Base-by-base conservation (phyloP, 805 yeast genomes). In the Myxozyma nipponensis region DNA sequence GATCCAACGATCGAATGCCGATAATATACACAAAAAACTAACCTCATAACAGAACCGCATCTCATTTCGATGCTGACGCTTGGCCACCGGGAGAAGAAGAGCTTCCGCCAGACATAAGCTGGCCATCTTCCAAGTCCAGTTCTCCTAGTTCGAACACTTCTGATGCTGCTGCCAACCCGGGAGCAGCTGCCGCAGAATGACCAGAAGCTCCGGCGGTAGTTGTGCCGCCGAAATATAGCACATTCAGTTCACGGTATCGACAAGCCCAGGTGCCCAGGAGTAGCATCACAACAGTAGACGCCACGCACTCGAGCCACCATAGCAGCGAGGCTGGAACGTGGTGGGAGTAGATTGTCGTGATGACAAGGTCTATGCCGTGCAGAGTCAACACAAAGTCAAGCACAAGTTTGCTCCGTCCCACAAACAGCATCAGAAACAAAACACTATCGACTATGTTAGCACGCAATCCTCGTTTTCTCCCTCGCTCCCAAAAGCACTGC, bases 311-410 rank as follows among this genome's bases (percentile, higher is more conserved):
- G 19, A 78, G 64, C 91, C 97, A 87, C 98, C 98, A 91, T 43
- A 83, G 72, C 4, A 84, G 56, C 30, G 82, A 78, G 15, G 71
- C 69, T 0, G 98, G 98, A 56, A 91, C 77, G 26, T 75, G 73
- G 0, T 79, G 77, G 1, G 86, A 74, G 56, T 79, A 81, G 1
- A 78, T 52, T 80, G 86, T 81, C 0, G 81, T 86, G 2, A 87
- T 81, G 2, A 81, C 46, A 22, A 91, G 67, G 68, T 91, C 84
- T 44, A 93, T 77, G 21, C 84, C 79, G 67, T 93, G 96, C 15
- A 91, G 79, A 0, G 98, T 93, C n/a, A 91, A 64, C 9, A 96
- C 96, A 71, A 93, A 91, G 69, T 91, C 98, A 85, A 96, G 85
- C 0, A 97, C 98, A 44, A 91, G 71, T 66, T 91, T 93, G 38